Conservation (phyloP, 2,329 filamentous ascomycete genomes). For the Shiraia sp. region DNA sequence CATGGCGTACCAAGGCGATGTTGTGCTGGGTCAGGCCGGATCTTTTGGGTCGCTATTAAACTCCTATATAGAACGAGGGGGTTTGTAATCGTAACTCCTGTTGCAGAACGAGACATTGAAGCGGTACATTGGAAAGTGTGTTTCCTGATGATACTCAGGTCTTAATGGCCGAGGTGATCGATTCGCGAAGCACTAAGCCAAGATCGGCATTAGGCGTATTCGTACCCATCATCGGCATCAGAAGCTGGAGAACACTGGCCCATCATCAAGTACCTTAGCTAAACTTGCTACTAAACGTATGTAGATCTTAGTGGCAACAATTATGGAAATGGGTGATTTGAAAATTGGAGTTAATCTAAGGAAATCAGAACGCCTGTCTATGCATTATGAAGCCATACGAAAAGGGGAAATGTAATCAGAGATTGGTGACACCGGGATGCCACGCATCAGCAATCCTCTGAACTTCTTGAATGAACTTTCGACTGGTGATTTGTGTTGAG, state of each 20-base stretch:
- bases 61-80: slow-evolving; percentile 77
- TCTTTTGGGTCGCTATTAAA: slow-evolving; percentile 67
- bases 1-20: slow-evolving; percentile 60
- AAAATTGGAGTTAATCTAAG: background rate
- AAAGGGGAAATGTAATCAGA: slow-evolving; percentile 49
- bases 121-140: slow-evolving; percentile 1
- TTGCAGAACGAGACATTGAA: slow-evolving; percentile 32
- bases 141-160: slow-evolving; percentile 6
- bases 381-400: slow-evolving; percentile 27
- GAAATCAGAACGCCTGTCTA: slow-evolving; percentile 32
- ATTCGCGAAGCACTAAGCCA: slow-evolving; percentile 24
- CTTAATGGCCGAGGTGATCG: slow-evolving; percentile 25
- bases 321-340: no score
- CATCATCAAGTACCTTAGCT: no score
- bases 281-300: no score
- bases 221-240: background rate
- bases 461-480: slow-evolving; percentile 79
- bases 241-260: background rate
- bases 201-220: slow-evolving; percentile 25
- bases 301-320: no score
- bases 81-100: slow-evolving; percentile 60
- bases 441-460: slow-evolving; percentile 83
- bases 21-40: slow-evolving; percentile 71
- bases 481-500: slow-evolving; percentile 74
- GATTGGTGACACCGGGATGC: slow-evolving; percentile 70